Evolutionary conservation across 352 stramenopile genomes (phyloP).

Genomic region (Thalassiosira exigua): DNA sequence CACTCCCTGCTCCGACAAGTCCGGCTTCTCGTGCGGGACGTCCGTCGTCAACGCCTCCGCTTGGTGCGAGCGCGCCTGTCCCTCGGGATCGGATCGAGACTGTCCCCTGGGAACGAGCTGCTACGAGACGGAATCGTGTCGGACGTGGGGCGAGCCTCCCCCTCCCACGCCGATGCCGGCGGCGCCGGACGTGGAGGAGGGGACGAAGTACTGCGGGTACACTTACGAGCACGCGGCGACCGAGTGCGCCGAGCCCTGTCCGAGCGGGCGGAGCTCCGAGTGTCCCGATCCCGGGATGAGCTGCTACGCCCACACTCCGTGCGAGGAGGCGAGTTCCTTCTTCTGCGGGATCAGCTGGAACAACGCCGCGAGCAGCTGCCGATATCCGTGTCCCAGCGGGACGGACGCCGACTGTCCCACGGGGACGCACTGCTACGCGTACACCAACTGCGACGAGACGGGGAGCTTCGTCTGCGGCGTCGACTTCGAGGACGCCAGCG

Average conservation of each 20-base stretch:
- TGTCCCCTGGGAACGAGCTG: conserved; percentile 44
- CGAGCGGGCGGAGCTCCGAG: conserved; percentile 31
- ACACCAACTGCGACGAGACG: conserved; percentile 62
- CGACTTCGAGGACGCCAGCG: conserved; percentile 58
- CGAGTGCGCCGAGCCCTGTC: conserved; percentile 40
- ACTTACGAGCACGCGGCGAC: conserved; percentile 48
- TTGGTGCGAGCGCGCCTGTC: conserved; percentile 40
- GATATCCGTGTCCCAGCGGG: conserved; percentile 50
- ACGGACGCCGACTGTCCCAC: conserved; percentile 47
- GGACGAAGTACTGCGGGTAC: conserved; percentile 56
- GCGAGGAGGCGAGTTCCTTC: conserved; percentile 53
- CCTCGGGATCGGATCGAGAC: conserved; percentile 37
- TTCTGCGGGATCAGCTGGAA: conserved; percentile 65
- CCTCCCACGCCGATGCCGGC: conserved; percentile 27
- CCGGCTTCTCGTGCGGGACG: conserved; percentile 55
- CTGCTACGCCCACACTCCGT: conserved; percentile 59
- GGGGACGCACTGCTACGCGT: conserved; percentile 51
- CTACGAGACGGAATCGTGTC: conserved; percentile 56
- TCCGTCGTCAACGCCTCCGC: conserved; percentile 56
- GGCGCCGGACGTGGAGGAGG: conserved; percentile 40
- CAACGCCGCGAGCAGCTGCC: conserved; percentile 58
- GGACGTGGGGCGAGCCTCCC: conserved; percentile 7
- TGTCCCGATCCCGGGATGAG: conserved; percentile 55
- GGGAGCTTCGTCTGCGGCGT: conserved; percentile 60
- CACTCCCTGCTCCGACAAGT: conserved; percentile 50